Percentiles rank a stretch among this genome's conserved stretches.
Evolutionary conservation across 208 protist species (phyloP).

Genomic region (Porcisia deanei): DNA sequence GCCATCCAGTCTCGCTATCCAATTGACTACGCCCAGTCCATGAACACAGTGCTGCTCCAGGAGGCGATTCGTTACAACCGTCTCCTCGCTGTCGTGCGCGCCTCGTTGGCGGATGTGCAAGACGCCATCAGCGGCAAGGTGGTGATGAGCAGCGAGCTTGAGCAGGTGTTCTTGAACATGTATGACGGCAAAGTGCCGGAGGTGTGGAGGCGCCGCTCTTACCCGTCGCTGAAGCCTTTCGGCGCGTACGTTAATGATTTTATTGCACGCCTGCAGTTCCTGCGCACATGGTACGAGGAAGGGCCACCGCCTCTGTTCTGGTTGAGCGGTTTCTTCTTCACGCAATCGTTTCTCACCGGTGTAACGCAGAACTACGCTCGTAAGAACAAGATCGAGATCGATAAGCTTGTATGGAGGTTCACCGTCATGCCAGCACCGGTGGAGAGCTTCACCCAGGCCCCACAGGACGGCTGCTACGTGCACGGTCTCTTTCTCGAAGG

Average conservation of each 20-base stretch:
- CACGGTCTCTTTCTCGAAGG: conserved; percentile 92
- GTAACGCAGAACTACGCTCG: conserved; percentile 98
- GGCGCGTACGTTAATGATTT: conserved; percentile 96
- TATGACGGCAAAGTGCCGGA: conserved; percentile 94
- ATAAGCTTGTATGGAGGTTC: conserved; percentile 96
- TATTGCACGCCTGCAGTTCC: conserved; percentile 92
- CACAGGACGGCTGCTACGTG: conserved; percentile 89
- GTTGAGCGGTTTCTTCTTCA: conserved; percentile 98
- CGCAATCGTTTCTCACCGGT: conserved; percentile 96
- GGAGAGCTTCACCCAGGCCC: conserved; percentile 38
- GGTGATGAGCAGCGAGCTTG: conserved; percentile 97
- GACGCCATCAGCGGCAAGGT: conserved; percentile 96
- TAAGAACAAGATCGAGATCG: conserved; percentile 95
- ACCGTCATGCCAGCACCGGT: conserved; percentile 66
- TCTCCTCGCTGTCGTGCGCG: conserved; percentile 89
- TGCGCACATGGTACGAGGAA: conserved; percentile 81
- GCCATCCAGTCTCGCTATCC: conserved; percentile 83
- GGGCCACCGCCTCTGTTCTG: conserved; percentile 92
- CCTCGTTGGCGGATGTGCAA: conserved; percentile 94
- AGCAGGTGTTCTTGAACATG: conserved; percentile 94
- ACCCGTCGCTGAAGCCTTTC: conserved; percentile 97
- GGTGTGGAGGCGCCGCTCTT: conserved; percentile 89
- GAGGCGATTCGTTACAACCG: conserved; percentile 94
- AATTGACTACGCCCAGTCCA: conserved; percentile 93
- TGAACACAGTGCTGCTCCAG: conserved; percentile 96